phyloP scores from a whole-genome alignment of 352 stramenopile species.

The Globisporangium nodosum region DNA sequence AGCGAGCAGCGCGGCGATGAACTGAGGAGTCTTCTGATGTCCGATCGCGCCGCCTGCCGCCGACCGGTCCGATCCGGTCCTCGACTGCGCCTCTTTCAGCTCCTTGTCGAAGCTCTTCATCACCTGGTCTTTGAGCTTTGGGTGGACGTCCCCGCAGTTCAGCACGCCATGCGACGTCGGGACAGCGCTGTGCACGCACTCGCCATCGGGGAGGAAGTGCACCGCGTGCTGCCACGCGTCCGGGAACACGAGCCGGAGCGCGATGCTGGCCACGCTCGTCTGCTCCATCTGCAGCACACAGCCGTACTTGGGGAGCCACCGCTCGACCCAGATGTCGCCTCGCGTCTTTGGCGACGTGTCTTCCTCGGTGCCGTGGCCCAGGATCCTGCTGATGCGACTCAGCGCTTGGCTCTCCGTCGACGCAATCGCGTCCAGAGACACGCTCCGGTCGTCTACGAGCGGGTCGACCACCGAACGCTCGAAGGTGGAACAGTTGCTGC shows the following conservation, averaged over 20 bases:
- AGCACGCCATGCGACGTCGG: constrained; percentile 16
- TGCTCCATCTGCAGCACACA: constrained; percentile 30
- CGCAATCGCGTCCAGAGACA: constrained; percentile 20
- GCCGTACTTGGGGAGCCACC: constrained; percentile 46
- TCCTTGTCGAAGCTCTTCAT: background rate
- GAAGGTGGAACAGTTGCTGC: background rate
- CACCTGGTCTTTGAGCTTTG: constrained; percentile 15
- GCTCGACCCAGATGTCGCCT: constrained; percentile 23
- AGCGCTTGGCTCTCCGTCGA: constrained; percentile 12
- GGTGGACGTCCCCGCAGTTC: constrained; percentile 28
- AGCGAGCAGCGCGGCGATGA: constrained; percentile 29
- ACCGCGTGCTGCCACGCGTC: constrained; percentile 34
- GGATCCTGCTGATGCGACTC: background rate
- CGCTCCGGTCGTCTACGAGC: constrained; percentile 14
- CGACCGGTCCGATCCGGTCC: no score
- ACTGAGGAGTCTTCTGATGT: constrained; percentile 52
- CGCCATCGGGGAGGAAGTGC: constrained; percentile 21
- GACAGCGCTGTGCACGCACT: constrained; percentile 34
- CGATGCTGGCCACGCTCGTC: constrained; percentile 15
- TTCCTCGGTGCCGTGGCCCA: no score
- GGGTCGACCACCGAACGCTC: constrained; percentile 14
- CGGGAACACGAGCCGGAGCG: constrained; percentile 30
- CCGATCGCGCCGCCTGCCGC: constrained; percentile 20
- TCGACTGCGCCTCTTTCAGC: no score
- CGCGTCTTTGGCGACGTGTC: no score